Conservation (phyloP, 306 rosid genomes). For the Betula pendula region DNA sequence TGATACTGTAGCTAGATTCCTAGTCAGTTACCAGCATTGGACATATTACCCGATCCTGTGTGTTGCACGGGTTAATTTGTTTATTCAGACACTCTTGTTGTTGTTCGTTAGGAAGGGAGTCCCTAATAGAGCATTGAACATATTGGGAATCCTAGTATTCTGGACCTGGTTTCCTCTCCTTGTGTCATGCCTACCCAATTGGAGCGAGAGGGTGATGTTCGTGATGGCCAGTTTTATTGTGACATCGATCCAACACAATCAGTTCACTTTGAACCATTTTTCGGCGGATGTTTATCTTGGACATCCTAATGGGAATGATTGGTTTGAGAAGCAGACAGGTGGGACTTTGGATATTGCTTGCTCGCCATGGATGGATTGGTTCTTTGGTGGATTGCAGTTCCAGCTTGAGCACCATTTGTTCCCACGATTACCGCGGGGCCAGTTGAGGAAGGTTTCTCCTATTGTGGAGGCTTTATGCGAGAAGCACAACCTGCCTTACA, state of each 20-base stretch:
- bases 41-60: constrained; percentile 76
- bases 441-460: constrained; percentile 67
- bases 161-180: constrained; percentile 91
- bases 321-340: constrained; percentile 70
- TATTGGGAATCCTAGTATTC: constrained; percentile 60
- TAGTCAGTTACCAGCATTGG: constrained; percentile 73
- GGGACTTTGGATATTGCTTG: constrained; percentile 72
- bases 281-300: constrained; percentile 63
- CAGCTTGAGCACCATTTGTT: constrained; percentile 70
- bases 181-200: constrained; percentile 58
- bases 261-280: constrained; percentile 72
- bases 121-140: constrained; percentile 64
- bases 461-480: constrained; percentile 65
- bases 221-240: constrained; percentile 55
- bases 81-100: constrained; percentile 61
- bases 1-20: constrained; percentile 66
- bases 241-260: constrained; percentile 66
- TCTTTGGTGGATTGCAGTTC: constrained; percentile 75
- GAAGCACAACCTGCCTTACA: constrained; percentile 76
- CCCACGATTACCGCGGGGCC: constrained; percentile 65
- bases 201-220: constrained; percentile 75
- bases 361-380: constrained; percentile 78
- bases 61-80: constrained; percentile 66
- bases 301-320: constrained; percentile 64
- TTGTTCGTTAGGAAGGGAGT: constrained; percentile 47